Percentiles rank a stretch among this genome's conserved stretches.
phyloP scores from a whole-genome alignment of 495 filamentous ascomycete species.

The Aspergillus olivimuriae region DNA sequence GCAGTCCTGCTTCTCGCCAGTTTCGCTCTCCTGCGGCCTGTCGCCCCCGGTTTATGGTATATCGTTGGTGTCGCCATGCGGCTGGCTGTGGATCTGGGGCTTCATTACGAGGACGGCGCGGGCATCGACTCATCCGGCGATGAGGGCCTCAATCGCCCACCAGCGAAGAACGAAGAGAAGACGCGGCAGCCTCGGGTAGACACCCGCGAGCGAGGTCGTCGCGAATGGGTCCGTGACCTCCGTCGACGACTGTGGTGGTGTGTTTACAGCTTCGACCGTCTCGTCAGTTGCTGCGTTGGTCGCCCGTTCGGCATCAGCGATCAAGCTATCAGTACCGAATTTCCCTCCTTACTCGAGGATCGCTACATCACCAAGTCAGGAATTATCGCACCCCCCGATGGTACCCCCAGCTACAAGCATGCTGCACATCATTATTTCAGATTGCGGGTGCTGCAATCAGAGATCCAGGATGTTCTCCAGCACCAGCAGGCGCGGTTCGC shows the following conservation, averaged over 20 bases:
- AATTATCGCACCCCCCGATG: conserved; percentile 50
- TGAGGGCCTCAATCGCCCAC: conserved; percentile 20
- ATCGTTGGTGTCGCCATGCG: conserved; percentile 91
- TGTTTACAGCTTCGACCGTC: conserved; percentile 86
- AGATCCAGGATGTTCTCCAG: conserved; percentile 90
- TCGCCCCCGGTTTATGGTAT: conserved; percentile 94
- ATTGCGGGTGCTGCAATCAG: conserved; percentile 85
- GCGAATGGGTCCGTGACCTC: conserved; percentile 83
- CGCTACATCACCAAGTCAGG: conserved; percentile 82
- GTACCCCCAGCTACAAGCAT: conserved; percentile 72
- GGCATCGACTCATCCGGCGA: conserved; percentile 49
- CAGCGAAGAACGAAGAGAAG: conserved; percentile 14
- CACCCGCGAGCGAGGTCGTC: conserved; percentile 60
- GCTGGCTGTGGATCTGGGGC: conserved; percentile 81
- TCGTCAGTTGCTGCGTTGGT: conserved; percentile 88
- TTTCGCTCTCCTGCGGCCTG: conserved; percentile 83
- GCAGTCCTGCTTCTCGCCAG: conserved; percentile 84
- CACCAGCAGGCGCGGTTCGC: conserved; percentile 67
- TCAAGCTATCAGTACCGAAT: conserved; percentile 89
- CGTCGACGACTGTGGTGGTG: conserved; percentile 93
- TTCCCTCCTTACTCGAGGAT: conserved; percentile 83
- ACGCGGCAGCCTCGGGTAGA: conserved; percentile 36
- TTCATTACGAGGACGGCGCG: conserved; percentile 87
- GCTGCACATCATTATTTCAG: conserved; percentile 90
- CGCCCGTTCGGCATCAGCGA: conserved; percentile 91